Base-by-base conservation (phyloP, 179 eudicot genomes). In the Spinacia oleracea region DNA sequence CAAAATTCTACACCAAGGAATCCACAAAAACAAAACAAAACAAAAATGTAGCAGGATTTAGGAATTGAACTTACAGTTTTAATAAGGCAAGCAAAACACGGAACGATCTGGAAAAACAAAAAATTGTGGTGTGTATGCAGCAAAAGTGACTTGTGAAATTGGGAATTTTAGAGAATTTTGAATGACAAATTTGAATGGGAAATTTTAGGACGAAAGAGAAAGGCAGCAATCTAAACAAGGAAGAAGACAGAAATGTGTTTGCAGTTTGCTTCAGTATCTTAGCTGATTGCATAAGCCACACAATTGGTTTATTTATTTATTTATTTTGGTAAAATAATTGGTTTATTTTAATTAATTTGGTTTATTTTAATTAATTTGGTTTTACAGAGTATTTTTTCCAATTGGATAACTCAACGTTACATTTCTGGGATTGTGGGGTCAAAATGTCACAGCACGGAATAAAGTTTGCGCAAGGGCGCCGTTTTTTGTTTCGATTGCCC, bases 101-200 rank as follows among this genome's bases (percentile, higher is more conserved):
- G 50, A 76, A 53, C 46, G 50, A 66, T 76, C 48, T 34, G n/a
- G 79, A 48, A 48, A 48, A n/a, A 51, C 15, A 42, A 76, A 34
- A 76, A 31, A 27, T 66, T 35, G 51, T 76, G 79, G 63, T 65
- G 63, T 63, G 79, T 32, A 18, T 25, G 64, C 9, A 34, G 60
- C 9, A 63, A 43, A 63, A 63, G 59, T 68, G 50, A 70, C 63
- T 25, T 25, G 6, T 60, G 2, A 16, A 29, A 25, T 60, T 60
- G 66, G 66, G 34, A 60, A 27, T 9, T 60, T 60, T 27, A 27
- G 66, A 60, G 35, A 29, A 60, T 25, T 60, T 25, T 0, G 35
- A 60, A 10, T 25, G 34, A 60, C 20, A 60, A 60, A 58, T 58
- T 23, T 58, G 25, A 3, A 58, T 58, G 31, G 27, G 18, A 23